A percentile compares a stretch with the other conserved stretches of the same genome.
These are phyloP conservation scores for Henningerozyma blattae DNA, from an alignment of 805 yeast genomes.

Conservation along the genomic window DNA sequence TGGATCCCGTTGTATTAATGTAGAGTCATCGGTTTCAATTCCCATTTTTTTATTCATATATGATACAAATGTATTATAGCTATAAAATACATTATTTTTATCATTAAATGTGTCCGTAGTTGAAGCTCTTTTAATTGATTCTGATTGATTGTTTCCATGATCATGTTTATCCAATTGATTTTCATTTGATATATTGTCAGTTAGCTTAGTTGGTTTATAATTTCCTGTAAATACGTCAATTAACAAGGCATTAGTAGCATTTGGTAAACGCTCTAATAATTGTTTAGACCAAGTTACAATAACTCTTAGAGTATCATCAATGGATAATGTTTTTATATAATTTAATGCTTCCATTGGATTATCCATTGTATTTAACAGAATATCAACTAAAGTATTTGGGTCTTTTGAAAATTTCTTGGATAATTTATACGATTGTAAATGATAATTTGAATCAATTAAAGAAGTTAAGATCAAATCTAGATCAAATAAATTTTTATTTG, in stretches of 20 bases:
- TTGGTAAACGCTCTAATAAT: constrained; percentile 56
- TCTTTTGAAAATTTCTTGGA: constrained; percentile 57
- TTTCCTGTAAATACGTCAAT: constrained; percentile 85
- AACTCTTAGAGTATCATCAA: constrained; percentile 67
- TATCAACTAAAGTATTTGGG: constrained; percentile 64
- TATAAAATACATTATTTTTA: constrained; percentile 30
- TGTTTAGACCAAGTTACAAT: constrained; percentile 53
- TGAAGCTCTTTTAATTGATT: not conserved
- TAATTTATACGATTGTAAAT: constrained; percentile 51
- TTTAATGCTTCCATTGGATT: constrained; percentile 48
- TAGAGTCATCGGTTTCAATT: constrained; percentile 3
- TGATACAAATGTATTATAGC: constrained; percentile 45
- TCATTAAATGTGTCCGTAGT: constrained; percentile 3
- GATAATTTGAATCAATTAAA: constrained; percentile 62
- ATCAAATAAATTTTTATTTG: constrained; percentile 37
- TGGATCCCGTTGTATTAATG: constrained; percentile 6
- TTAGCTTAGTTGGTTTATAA: constrained; percentile 34
- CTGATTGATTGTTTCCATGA: not conserved
- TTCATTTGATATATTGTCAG: not conserved
- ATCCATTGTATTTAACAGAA: constrained; percentile 52
- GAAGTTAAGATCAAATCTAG: constrained; percentile 53
- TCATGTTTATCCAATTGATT: too few relatives aligned
- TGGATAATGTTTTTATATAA: constrained; percentile 54
- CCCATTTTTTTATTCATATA: constrained; percentile 33
- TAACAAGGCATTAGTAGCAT: constrained; percentile 69